Percentiles rank a stretch among this genome's conserved stretches.
These are phyloP conservation scores for Hymenoscyphus linearis DNA, from an alignment of 2,329 filamentous ascomycete species.

Conservation along the genomic window DNA sequence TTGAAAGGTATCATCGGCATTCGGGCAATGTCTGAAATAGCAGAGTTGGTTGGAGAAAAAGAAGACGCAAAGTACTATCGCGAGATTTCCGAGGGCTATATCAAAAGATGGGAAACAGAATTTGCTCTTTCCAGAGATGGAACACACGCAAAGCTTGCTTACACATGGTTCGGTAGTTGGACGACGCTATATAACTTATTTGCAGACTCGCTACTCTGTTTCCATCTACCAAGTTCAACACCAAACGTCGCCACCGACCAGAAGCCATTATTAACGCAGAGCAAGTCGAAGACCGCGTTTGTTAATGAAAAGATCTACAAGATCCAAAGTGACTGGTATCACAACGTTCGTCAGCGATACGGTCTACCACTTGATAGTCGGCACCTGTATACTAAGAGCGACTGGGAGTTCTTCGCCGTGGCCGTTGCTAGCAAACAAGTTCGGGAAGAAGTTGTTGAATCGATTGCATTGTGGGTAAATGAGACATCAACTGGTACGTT, in stretches of 20 bases:
- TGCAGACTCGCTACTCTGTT: slow-evolving; percentile 70
- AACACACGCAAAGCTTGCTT: slow-evolving; percentile 63
- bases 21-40: slow-evolving; percentile 67
- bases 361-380: slow-evolving; percentile 77
- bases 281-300: slow-evolving; percentile 44
- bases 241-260: slow-evolving; percentile 18
- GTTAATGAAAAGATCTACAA: slow-evolving; percentile 73
- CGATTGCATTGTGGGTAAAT: slow-evolving; percentile 76
- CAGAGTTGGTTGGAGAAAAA: slow-evolving; percentile 49
- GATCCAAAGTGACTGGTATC: slow-evolving; percentile 77
- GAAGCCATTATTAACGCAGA: slow-evolving; percentile 22
- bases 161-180: slow-evolving; percentile 71
- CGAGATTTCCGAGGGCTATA: slow-evolving; percentile 56
- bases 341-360: slow-evolving; percentile 71
- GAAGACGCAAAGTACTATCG: slow-evolving; percentile 54
- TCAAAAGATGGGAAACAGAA: slow-evolving; percentile 58
- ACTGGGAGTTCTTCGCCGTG: slow-evolving; percentile 88
- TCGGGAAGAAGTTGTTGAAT: slow-evolving; percentile 65
- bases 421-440: slow-evolving; percentile 67
- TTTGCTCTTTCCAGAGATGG: slow-evolving; percentile 60
- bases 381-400: slow-evolving; percentile 80
- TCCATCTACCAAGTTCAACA: slow-evolving; percentile 49
- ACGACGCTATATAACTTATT: slow-evolving; percentile 69
- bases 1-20: slow-evolving; percentile 76
- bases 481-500: slow-evolving; percentile 63